Evolutionary conservation across 2,329 filamentous ascomycete genomes (phyloP), one percentile per base, ranked within the genome.

Genomic region (Furcasterigmium furcatum): DNA sequence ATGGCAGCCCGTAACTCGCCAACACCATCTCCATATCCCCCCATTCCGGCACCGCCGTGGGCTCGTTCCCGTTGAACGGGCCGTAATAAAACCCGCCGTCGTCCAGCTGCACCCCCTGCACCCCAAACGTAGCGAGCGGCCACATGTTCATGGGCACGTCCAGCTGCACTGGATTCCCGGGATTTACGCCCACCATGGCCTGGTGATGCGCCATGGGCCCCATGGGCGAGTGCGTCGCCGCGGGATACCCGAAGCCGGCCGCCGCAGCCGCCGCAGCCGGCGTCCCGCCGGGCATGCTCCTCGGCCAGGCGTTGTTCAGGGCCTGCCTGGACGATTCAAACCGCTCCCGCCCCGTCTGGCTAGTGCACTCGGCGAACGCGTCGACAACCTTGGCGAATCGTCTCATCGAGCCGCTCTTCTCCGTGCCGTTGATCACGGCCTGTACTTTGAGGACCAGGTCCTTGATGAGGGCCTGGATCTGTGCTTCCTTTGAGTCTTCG

Each of bases 341-440:
- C n/a, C 16, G n/a, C 32, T 38, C 21, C 22, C 14, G 7, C 8
- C 41, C 41, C 19, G 42, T 38, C 22, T 29, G n/a, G 32, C 32
- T 38, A 4, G 42, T 44, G 7, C 57, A 58, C 2, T 56, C 58
- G 7, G 57, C 55, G 36, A 62, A 62, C 0, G 54, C 52, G 5
- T 57, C 58, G 6, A 62, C 51, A 1, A 62, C 56, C 12, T 46
- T 55, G 1, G 59, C 56, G 3, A 62, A 52, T 4, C 59, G 44
- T 32, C 54, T 58, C 59, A 62, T 62, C 10, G 59, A 58, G 1
- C 57, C 57, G 24, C 56, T 54, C 41, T 61, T 62, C n/a, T 60
- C 55, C 1, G 54, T 52, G 4, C 46, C 44, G 10, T 51, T 54
- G 7, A 59, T 56, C 1, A 56, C 54, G 1, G 44, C 44, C 7